phyloP scores from a whole-genome alignment of 306 rosid species.

The Quercus glauca region DNA sequence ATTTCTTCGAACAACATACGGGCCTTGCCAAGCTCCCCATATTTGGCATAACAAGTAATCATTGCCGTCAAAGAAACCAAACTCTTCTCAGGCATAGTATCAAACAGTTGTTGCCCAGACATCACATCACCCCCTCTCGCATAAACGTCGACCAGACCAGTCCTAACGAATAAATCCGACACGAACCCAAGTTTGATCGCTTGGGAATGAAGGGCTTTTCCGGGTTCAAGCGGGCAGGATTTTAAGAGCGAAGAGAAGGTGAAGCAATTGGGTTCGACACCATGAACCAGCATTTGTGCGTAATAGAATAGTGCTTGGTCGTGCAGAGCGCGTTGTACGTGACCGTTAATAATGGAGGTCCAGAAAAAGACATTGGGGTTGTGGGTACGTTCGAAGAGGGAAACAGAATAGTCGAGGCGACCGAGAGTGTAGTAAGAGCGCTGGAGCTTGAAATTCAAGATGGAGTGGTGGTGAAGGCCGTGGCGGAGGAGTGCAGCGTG shows the following conservation, averaged over 20 bases:
- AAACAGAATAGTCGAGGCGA: slow-evolving; percentile 60
- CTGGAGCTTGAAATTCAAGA: slow-evolving; percentile 81
- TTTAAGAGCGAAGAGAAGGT: slow-evolving; percentile 63
- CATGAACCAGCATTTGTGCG: slow-evolving; percentile 48
- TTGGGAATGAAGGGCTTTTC: slow-evolving; percentile 52
- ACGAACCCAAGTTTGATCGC: slow-evolving; percentile 41
- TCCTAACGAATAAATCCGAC: slow-evolving; percentile 50
- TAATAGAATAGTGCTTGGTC: slow-evolving; percentile 50
- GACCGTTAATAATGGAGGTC: slow-evolving; percentile 60
- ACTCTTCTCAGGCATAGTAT: slow-evolving; percentile 61
- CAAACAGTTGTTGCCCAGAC: slow-evolving; percentile 61
- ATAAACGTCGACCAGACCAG: slow-evolving; percentile 61
- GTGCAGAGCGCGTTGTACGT: slow-evolving; percentile 44
- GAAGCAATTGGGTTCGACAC: slow-evolving; percentile 62
- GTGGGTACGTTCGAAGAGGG: slow-evolving; percentile 53
- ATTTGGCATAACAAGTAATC: slow-evolving; percentile 61
- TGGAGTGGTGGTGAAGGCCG: slow-evolving; percentile 51
- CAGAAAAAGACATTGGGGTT: slow-evolving; percentile 56
- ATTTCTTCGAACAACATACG: slow-evolving; percentile 49
- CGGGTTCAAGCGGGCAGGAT: slow-evolving; percentile 34
- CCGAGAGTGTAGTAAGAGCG: slow-evolving; percentile 72
- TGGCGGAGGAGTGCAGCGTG: slow-evolving; percentile 68
- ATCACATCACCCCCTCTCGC: slow-evolving; percentile 60
- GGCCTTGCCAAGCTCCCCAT: slow-evolving; percentile 59
- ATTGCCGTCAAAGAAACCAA: slow-evolving; percentile 64